Base-by-base conservation (phyloP, 2,329 filamentous ascomycete genomes). In the Scopulariopsis brevicaulis region DNA sequence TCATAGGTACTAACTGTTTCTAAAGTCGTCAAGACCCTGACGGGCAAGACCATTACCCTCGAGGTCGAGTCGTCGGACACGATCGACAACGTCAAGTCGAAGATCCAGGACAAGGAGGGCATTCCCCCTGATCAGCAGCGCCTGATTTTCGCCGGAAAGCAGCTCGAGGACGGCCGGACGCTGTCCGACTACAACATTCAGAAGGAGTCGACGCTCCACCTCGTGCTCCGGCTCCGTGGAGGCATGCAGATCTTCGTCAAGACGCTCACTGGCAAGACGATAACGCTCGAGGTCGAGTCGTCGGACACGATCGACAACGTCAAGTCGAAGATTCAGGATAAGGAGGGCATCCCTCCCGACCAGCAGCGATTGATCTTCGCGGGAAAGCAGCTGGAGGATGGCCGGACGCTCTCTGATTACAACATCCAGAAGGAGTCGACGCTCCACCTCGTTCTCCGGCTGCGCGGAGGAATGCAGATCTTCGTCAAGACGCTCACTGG, bases 41-140 rank as follows among this genome's bases (percentile, higher is more conserved):
- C 92, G 71, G 91, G 91, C 66, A 96, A 96, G 81, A 96, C 91
- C 75, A 97, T 97, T 88, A 97, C 94, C 88, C 92, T 99, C 71
- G 94, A 99, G 91, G 94, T 97, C 81, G 94, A 97, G 87, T 96
- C 91, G 71, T 93, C 87, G 73, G 94, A 99, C 81, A 97, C 93
- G 74, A 97, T 96, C 73, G 91, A 96, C 79, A 96, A 96, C 62
- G 92, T 96, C 46, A 96, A 96, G 84, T 85, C 82, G 55, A 96
- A 96, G 83, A 96, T 96, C 51, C 92, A 96, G 74, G 92, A 96
- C 69, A 96, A 96, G 83, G 92, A 96, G 74, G 92, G 92, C 28
- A 96, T 96, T 59, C 93, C 92, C 53, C 92, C 92, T 12, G 92
- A 96, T 70, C 92, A 97, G 75, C 92, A 96, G 78, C 93, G 92